Evolutionary conservation across 345 rosid species (phyloP), one percentile per base, ranked within the genome.

Genomic region (Odontarrhena argentea): DNA sequence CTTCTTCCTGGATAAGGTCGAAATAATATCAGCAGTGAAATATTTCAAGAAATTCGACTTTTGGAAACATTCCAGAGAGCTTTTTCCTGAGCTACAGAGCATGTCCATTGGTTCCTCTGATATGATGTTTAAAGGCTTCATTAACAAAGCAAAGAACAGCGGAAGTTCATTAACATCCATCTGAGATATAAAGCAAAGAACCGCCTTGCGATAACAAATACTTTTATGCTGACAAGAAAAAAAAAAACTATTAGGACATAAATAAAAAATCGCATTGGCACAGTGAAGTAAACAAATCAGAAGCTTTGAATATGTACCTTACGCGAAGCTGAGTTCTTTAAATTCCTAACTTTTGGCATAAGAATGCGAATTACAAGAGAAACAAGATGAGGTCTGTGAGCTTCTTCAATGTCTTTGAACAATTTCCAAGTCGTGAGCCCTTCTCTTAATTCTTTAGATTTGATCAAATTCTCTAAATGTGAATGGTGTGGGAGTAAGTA

Each of bases 341-440:
- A 74, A 61, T 83, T 94, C 76, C 96, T 86, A 65, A 91, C 87
- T 87, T 88, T 91, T 61, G 97, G 95, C 78, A 84, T 78, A 75
- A 91, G 80, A 69, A 91, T 75, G 34, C 82, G 85, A 46, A 91
- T 69, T 69, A 84, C 86, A 49, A 85, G 42, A 55, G 96, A 89
- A 52, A 82, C 71, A 57, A 94, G 65, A 79, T 67, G 68, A 57
- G 79, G 73, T 69, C 89, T 83, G 72, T 94, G 95, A 55, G 76
- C 75, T 48, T 83, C 91, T 63, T 85, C 86, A 65, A 91, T 80
- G 50, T 87, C 91, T 75, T 69, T 70, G 45, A 89, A 83, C 73
- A 91, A 77, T 83, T 85, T 86, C 97, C 96, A 94, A 25, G 85
- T 94, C 12, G 95, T 81, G 53, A 94, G 74, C 74, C 86, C 96